These are phyloP conservation scores for Schizosaccharomyces cryophilus DNA, from an alignment of 805 yeast species.

Conservation along the genomic window DNA sequence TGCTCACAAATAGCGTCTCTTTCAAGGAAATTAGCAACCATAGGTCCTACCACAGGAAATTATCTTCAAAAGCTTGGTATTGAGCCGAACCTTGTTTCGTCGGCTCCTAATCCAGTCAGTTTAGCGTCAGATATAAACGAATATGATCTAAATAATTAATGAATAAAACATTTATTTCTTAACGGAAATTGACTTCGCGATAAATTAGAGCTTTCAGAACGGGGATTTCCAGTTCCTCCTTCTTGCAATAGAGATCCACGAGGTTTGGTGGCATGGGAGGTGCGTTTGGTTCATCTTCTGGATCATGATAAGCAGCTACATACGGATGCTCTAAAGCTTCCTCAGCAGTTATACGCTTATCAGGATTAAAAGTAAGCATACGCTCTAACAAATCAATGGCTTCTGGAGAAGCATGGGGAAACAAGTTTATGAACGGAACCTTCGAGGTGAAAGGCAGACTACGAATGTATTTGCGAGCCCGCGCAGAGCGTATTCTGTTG, in stretches of 20 bases:
- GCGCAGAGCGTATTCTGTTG: slow-evolving; percentile 26
- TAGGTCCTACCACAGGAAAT: neutral
- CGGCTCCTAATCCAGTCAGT: neutral
- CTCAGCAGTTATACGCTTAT: slow-evolving; percentile 55
- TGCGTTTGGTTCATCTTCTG: slow-evolving; percentile 75
- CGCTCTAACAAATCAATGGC: slow-evolving; percentile 45
- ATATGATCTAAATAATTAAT: neutral
- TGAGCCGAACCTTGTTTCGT: neutral
- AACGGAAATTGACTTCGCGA: neutral
- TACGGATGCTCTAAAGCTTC: slow-evolving; percentile 76
- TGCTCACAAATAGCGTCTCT: neutral
- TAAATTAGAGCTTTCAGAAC: slow-evolving; percentile 31
- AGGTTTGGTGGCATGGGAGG: slow-evolving; percentile 64
- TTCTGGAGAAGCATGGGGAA: slow-evolving; percentile 29
- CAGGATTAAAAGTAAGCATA: slow-evolving; percentile 63
- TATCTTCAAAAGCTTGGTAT: neutral
- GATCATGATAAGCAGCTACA: slow-evolving; percentile 71
- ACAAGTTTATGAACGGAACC: slow-evolving; percentile 25
- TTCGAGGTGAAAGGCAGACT: slow-evolving; percentile 50
- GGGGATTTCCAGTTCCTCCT: slow-evolving; percentile 49
- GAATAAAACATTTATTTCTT: neutral
- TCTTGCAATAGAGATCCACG: slow-evolving; percentile 66
- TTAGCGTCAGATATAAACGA: neutral
- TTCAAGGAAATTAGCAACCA: neutral
- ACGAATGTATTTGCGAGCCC: slow-evolving; percentile 74